Conservation (phyloP, 208 protist genomes). For the Trypanosoma cruzi region DNA sequence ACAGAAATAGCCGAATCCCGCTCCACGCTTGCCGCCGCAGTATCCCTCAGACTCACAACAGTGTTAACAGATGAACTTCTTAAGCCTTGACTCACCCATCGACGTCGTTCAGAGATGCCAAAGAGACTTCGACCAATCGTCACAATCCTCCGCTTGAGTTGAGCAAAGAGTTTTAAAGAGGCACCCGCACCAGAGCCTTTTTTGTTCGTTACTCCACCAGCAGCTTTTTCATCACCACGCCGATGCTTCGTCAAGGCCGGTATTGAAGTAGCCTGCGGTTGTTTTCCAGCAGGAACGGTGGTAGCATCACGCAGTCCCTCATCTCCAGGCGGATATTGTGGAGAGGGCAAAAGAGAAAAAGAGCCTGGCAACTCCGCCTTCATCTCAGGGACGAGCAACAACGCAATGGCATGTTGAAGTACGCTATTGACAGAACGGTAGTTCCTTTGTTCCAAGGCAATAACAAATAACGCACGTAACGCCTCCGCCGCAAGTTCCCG, state of each 20-base stretch:
- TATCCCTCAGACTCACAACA: background rate
- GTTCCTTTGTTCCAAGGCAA: constrained; percentile 45
- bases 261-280: background rate
- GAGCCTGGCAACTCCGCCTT: constrained; percentile 4
- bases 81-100: background rate
- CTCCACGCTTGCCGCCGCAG: background rate
- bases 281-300: background rate
- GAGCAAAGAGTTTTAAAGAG: background rate
- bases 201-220: background rate
- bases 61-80: background rate
- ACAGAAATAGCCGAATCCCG: background rate
- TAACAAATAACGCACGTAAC: constrained; percentile 55
- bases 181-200: background rate
- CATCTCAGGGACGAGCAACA: constrained; percentile 6
- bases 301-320: background rate
- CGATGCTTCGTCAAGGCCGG: background rate
- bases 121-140: constrained; percentile 14
- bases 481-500: constrained; percentile 61
- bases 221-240: background rate
- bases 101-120: background rate
- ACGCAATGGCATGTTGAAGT: constrained; percentile 49
- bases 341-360: background rate
- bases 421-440: constrained; percentile 50
- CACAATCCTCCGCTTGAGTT: constrained; percentile 4
- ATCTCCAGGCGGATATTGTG: background rate